Evolutionary conservation across 2,329 filamentous ascomycete species (phyloP).

Genomic region (Pezicula neosporulosa): DNA sequence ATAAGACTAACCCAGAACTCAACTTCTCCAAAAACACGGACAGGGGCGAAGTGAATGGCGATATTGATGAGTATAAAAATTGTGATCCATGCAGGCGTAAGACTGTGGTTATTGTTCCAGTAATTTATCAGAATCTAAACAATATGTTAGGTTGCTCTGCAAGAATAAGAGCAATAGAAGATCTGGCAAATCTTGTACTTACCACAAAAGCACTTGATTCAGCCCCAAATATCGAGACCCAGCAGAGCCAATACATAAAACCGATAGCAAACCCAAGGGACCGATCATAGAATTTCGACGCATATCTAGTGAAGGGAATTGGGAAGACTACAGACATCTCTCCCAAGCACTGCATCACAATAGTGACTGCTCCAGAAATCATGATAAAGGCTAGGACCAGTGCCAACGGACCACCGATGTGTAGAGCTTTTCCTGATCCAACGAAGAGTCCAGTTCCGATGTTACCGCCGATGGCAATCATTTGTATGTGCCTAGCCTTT

Average conservation of each 20-base stretch:
- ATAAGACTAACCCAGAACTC: slow-evolving; percentile 76
- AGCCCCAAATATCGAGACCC: slow-evolving; percentile 66
- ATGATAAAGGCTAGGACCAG: slow-evolving; percentile 63
- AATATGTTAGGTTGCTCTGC: neutral
- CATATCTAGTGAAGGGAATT: slow-evolving; percentile 19
- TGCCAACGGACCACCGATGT: slow-evolving; percentile 57
- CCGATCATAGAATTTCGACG: slow-evolving; percentile 30
- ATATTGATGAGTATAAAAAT: slow-evolving; percentile 69
- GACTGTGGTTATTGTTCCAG: slow-evolving; percentile 55
- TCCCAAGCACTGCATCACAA: slow-evolving; percentile 55
- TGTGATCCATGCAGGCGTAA: slow-evolving; percentile 62
- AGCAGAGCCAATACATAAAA: slow-evolving; percentile 78
- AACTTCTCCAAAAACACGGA: slow-evolving; percentile 67
- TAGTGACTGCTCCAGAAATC: slow-evolving; percentile 33
- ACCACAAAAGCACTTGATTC: slow-evolving; percentile 62
- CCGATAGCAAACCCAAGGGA: slow-evolving; percentile 71
- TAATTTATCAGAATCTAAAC: slow-evolving; percentile 64
- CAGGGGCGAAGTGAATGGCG: slow-evolving; percentile 62
- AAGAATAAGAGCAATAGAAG: too few species aligned
- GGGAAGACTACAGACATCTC: slow-evolving; percentile 56
- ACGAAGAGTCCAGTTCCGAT: slow-evolving; percentile 38
- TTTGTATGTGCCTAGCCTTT: slow-evolving; percentile 6
- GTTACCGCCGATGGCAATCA: slow-evolving; percentile 26
- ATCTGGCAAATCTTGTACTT: slow-evolving; percentile 8
- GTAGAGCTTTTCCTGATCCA: slow-evolving; percentile 48